Evolutionary conservation across 768 basidiomycete species (phyloP).

Genomic region (Termitomyces sp.): DNA sequence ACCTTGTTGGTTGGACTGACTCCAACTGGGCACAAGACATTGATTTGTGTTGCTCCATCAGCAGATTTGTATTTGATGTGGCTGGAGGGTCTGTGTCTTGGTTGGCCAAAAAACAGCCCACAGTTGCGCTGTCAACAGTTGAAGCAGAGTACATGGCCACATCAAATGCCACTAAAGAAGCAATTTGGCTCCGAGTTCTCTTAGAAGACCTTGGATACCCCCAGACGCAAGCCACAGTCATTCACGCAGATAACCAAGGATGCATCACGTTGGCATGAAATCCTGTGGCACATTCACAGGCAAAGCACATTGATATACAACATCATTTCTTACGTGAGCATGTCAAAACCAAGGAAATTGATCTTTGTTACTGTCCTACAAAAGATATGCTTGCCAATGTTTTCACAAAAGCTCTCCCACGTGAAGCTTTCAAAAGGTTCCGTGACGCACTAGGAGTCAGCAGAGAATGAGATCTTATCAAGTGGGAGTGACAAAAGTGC

Average conservation of each 20-base stretch:
- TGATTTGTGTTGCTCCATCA: not conserved
- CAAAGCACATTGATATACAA: slow-evolving; percentile 4
- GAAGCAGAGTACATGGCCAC: not conserved
- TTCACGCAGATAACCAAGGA: slow-evolving; percentile 5
- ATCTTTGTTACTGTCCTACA: not conserved
- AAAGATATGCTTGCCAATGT: too few species aligned
- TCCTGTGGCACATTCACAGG: not conserved
- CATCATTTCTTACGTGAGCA: not conserved
- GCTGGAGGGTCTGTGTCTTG: not conserved
- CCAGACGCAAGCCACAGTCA: not conserved
- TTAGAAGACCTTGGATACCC: slow-evolving; percentile 2
- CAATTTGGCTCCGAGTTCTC: slow-evolving; percentile 1
- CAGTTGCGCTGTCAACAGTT: not conserved
- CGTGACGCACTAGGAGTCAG: not conserved
- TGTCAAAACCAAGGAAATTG: not conserved
- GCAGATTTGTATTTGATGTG: not conserved
- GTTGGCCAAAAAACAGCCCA: not conserved
- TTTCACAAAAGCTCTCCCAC: too few species aligned
- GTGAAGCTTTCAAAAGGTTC: not conserved
- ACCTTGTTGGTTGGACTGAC: too few species aligned
- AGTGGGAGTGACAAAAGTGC: too few species aligned
- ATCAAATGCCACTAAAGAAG: slow-evolving; percentile 4
- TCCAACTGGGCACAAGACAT: too few species aligned
- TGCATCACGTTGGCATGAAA: not conserved
- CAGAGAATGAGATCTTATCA: too few species aligned